A percentile compares a stretch with the other conserved stretches of the same genome.
These are phyloP conservation scores for Rhododendron ovatum DNA, from an alignment of 148 eudicot genomes.

Conservation along the genomic window DNA sequence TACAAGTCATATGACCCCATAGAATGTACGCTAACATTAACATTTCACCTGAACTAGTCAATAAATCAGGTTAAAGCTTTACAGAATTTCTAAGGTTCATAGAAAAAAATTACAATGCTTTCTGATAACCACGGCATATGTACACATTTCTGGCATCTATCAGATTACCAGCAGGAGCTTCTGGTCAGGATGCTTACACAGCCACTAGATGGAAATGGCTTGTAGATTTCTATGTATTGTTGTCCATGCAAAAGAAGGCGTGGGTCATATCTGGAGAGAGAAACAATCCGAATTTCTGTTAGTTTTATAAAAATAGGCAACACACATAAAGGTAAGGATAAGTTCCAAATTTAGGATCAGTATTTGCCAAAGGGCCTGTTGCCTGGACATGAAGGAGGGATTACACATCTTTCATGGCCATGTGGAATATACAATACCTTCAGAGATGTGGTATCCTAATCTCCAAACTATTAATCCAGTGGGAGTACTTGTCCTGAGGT, in stretches of 20 bases:
- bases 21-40: not conserved
- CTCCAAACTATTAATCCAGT: not conserved
- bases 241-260: conserved; percentile 88
- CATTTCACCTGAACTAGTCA: not conserved
- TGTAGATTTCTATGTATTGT: conserved; percentile 85
- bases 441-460: not conserved
- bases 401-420: not conserved
- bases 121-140: not conserved
- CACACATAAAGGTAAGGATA: not conserved
- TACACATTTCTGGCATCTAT: not conserved
- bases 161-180: conserved; percentile 16
- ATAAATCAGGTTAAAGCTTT: not conserved
- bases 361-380: not conserved
- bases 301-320: not conserved
- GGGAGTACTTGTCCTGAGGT: not conserved
- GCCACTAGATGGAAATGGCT: conserved; percentile 69
- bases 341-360: not conserved
- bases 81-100: not conserved
- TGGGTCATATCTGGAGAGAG: conserved; percentile 60
- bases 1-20: not conserved
- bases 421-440: not conserved
- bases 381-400: not conserved
- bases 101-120: not conserved
- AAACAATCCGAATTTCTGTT: conserved; percentile 10
- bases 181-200: conserved; percentile 48